Conservation (phyloP, 1,284 basidiomycete genomes). For the Stereum hirsutum region DNA sequence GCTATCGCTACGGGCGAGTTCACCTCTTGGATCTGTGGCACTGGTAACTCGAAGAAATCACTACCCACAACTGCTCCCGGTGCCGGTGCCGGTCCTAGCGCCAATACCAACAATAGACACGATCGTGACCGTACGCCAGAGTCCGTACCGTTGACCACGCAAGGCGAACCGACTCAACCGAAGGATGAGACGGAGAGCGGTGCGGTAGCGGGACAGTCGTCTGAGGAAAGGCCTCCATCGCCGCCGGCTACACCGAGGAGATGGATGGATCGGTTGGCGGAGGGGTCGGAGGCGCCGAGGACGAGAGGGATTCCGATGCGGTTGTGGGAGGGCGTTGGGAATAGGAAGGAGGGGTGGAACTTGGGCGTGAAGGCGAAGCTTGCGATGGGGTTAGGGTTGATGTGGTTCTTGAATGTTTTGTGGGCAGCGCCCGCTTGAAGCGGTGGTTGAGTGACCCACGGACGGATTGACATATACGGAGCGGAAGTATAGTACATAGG, state of each 20-base stretch:
- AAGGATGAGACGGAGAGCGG: constrained; percentile 18
- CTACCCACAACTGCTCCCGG: constrained; percentile 22
- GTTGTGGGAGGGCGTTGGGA: constrained; percentile 23
- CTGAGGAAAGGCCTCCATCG: constrained; percentile 11
- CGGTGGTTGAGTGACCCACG: too few relatives aligned
- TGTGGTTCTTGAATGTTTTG: constrained; percentile 51
- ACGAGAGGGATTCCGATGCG: constrained; percentile 19
- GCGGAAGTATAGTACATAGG: too few relatives aligned
- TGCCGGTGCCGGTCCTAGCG: not conserved
- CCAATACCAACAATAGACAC: constrained; percentile 8
- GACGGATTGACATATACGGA: too few relatives aligned
- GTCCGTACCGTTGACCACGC: not conserved
- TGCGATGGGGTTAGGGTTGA: constrained; percentile 23
- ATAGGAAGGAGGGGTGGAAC: constrained; percentile 21
- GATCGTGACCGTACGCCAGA: constrained; percentile 2
- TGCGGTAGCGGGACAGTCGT: too few relatives aligned
- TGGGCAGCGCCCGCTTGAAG: constrained; percentile 38
- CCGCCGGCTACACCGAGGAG: constrained; percentile 27
- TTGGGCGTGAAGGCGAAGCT: constrained; percentile 27
- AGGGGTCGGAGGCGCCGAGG: constrained; percentile 21
- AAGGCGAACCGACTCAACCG: not conserved
- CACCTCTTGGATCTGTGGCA: constrained; percentile 60
- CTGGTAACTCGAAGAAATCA: constrained; percentile 17
- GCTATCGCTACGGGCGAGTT: constrained; percentile 68
- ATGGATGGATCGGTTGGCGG: constrained; percentile 50